A percentile compares a stretch with the other conserved stretches of the same genome.
Conservation (phyloP, 2,329 filamentous ascomycete species). For the Neofusicoccum sp. region DNA sequence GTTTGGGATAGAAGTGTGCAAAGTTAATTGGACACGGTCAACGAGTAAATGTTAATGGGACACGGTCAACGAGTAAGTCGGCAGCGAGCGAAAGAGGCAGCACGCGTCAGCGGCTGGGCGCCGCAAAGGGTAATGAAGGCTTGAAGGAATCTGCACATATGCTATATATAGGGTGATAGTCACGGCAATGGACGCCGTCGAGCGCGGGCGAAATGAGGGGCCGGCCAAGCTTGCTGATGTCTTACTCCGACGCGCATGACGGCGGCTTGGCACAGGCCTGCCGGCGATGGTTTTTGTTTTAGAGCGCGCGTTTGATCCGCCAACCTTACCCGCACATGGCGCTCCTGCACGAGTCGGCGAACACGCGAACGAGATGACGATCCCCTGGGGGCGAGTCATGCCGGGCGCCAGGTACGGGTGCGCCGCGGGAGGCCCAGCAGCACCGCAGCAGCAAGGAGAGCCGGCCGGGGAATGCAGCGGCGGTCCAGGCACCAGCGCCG, state of each 20-base stretch:
- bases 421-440: not conserved
- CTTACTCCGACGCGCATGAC: not conserved
- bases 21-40: not conserved
- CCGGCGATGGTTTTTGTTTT: constrained; percentile 1
- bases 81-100: not conserved
- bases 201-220: constrained; percentile 1
- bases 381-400: constrained; percentile 6
- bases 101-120: not conserved
- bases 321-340: constrained; percentile 10
- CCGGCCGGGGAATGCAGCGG: not conserved
- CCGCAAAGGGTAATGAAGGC: not conserved
- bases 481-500: not conserved
- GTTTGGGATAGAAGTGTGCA: constrained; percentile 9
- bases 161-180: not conserved
- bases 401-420: not conserved
- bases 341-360: not conserved
- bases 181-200: not conserved
- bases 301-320: constrained; percentile 6
- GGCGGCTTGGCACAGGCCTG: constrained; percentile 2
- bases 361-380: not conserved
- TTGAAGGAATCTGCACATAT: not conserved
- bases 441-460: not conserved
- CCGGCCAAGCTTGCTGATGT: not conserved
- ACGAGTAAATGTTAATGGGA: not conserved
- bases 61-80: not conserved